These are phyloP conservation scores for Coemansia sp. DNA, from an alignment of 192 early-diverging fungal genomes.

Conservation along the genomic window DNA sequence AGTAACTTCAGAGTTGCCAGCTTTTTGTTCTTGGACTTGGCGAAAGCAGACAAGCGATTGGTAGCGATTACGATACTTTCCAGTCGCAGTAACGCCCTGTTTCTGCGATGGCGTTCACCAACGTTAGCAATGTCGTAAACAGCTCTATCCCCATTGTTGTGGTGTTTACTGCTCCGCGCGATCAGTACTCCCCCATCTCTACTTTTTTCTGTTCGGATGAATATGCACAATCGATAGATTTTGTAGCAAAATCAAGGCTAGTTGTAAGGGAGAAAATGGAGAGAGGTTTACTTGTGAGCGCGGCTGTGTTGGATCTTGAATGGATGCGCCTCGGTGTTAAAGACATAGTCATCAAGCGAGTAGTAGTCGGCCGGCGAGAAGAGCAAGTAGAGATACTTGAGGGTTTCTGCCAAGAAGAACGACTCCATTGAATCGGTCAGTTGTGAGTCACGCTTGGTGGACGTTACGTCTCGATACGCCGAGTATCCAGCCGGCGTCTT, in stretches of 20 bases:
- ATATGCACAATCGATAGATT: background rate
- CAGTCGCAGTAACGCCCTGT: background rate
- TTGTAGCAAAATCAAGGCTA: background rate
- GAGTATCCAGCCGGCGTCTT: slow-evolving; percentile 66
- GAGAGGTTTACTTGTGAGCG: background rate
- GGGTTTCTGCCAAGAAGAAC: slow-evolving; percentile 78
- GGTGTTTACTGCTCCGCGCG: slow-evolving; percentile 2
- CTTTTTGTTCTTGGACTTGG: background rate
- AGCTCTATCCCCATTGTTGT: background rate
- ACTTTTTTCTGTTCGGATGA: background rate
- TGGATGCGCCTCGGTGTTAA: slow-evolving; percentile 96
- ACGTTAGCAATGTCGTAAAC: slow-evolving; percentile 5
- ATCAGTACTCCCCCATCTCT: background rate
- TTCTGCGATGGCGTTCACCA: background rate
- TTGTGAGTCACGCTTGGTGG: slow-evolving; percentile 21
- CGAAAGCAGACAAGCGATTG: background rate
- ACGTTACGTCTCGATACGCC: slow-evolving; percentile 52
- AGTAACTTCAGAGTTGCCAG: background rate
- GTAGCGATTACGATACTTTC: background rate
- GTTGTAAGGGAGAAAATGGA: background rate
- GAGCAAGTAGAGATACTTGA: slow-evolving; percentile 91
- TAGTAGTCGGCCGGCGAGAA: slow-evolving; percentile 67
- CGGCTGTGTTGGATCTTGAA: slow-evolving; percentile 56
- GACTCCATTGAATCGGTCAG: slow-evolving; percentile 54
- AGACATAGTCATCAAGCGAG: slow-evolving; percentile 82